phyloP scores from a whole-genome alignment of 768 basidiomycete genomes.

The Naematelia aurantialba region DNA sequence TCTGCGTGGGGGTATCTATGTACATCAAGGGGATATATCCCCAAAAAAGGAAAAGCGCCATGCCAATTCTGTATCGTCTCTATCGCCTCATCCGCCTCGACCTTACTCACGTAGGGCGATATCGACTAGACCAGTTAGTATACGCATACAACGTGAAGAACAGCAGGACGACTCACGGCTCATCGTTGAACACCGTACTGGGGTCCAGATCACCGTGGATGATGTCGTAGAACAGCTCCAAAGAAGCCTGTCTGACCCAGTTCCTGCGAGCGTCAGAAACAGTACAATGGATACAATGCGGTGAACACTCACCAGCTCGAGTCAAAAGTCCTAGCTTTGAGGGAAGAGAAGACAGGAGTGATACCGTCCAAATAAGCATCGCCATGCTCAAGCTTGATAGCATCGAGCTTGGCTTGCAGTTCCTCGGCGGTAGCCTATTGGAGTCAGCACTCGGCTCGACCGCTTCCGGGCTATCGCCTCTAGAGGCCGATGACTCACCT shows the following conservation, averaged over 20 bases:
- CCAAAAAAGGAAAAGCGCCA: not conserved
- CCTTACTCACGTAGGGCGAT: slow-evolving; percentile 6
- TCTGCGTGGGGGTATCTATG: not conserved
- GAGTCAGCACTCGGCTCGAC: slow-evolving; percentile 11
- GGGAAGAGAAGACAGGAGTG: slow-evolving; percentile 85
- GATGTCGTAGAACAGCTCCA: slow-evolving; percentile 97
- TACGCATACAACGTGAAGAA: not conserved
- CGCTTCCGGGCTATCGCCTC: not conserved
- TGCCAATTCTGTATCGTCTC: not conserved
- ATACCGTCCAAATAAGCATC: slow-evolving; percentile 91
- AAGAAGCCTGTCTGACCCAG: slow-evolving; percentile 95
- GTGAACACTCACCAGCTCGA: slow-evolving; percentile 68
- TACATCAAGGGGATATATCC: not conserved
- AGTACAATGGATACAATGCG: too few relatives aligned
- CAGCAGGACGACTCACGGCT: slow-evolving; percentile 26
- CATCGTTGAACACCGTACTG: slow-evolving; percentile 36
- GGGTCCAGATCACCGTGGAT: slow-evolving; percentile 66
- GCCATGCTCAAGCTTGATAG: slow-evolving; percentile 85
- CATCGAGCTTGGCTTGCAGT: slow-evolving; percentile 82
- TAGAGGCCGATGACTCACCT: slow-evolving; percentile 56
- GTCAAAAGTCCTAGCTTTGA: slow-evolving; percentile 97
- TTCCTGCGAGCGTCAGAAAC: too few relatives aligned
- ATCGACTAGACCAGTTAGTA: slow-evolving; percentile 8
- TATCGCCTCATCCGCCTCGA: not conserved
- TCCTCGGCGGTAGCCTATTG: slow-evolving; percentile 45